Base-by-base conservation (phyloP, 2,329 filamentous ascomycete species). In the Aspergillus fijiensis region DNA sequence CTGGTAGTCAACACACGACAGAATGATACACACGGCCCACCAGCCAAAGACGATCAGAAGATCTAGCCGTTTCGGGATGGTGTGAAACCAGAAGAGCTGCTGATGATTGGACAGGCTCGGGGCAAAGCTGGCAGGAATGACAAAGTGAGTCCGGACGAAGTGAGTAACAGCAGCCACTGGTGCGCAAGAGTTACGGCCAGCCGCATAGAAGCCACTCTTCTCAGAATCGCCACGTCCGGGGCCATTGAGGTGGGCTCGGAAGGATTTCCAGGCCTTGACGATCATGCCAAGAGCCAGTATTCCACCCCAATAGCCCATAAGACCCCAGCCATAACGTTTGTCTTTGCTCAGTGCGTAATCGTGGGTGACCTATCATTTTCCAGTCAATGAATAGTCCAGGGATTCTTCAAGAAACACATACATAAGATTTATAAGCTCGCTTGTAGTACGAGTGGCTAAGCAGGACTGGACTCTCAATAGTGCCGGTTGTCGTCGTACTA, bases 291-390 rank as follows among this genome's bases (percentile, higher is more conserved):
- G 27, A 12, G 56, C 39, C 16, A 65, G 29, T 3, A 65, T 39
- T 21, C 55, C 57, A 9, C 56, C 63, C 63, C 63, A 65, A 31
- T 65, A 65, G 2, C 61, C 63, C 55, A 65, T 58, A 51, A 65
- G 23, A 21, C 55, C 59, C 61, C 63, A 65, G 23, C 63, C 59
- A n/a, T 51, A 57, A 5, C 50, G 59, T 29, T 54, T 61, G 23
- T 63, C 55, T 51, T 60, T 65, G 2, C 39, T 19, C 5, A 61
- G 55, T 4, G 57, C 61, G 33, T 53, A 61, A 23, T 61, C 63
- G 35, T 63, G 61, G 7, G 59, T 60, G n/a, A 65, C 59, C 63
- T 65, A 25, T 31, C 1, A 4, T 6, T n/a, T 1, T 31, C 9
- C 50, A 33, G 23, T 57, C 14, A 27, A n/a, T 19, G 3, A 5